Evolutionary conservation across 2,329 filamentous ascomycete genomes (phyloP).

Genomic region (Penicillium sp.): DNA sequence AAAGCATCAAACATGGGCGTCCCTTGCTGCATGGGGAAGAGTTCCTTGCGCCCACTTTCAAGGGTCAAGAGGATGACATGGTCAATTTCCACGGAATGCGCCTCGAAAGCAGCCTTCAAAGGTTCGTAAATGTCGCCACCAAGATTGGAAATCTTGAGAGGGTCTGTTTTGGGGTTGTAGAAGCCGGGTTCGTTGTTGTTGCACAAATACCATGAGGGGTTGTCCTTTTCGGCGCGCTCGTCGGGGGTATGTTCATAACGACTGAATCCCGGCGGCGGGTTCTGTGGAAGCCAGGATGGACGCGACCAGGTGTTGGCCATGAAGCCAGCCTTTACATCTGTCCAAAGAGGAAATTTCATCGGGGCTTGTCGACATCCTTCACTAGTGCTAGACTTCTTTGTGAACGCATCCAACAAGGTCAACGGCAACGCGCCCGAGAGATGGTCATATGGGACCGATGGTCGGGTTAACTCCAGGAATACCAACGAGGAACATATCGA

Average conservation of each 20-base stretch:
- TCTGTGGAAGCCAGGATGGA: slow-evolving; percentile 35
- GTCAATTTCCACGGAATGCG: slow-evolving; percentile 37
- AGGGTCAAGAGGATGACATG: slow-evolving; percentile 42
- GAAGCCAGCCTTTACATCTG: slow-evolving; percentile 3
- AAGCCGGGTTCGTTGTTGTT: slow-evolving; percentile 17
- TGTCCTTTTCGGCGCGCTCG: slow-evolving; percentile 20
- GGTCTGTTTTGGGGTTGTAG: slow-evolving; percentile 39
- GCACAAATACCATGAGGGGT: slow-evolving; percentile 19
- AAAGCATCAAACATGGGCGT: slow-evolving; percentile 37
- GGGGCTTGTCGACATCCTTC: slow-evolving; percentile 27
- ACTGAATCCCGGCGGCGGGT: slow-evolving; percentile 32
- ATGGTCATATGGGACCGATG: slow-evolving; percentile 40
- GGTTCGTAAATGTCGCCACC: slow-evolving; percentile 33
- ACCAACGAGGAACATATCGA: slow-evolving; percentile 30
- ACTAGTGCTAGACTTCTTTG: slow-evolving; percentile 20
- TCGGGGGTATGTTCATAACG: slow-evolving; percentile 29
- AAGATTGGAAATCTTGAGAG: slow-evolving; percentile 42
- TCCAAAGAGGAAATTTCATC: slow-evolving; percentile 30
- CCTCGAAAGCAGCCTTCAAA: slow-evolving; percentile 31
- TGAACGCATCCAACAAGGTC: slow-evolving; percentile 35
- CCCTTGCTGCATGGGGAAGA: slow-evolving; percentile 42
- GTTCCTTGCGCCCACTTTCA: slow-evolving; percentile 45
- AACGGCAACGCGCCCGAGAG: slow-evolving; percentile 39
- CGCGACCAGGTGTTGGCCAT: slow-evolving; percentile 25
- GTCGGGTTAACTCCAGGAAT: slow-evolving; percentile 31